Percentiles rank a stretch among this genome's conserved stretches.
Conservation (phyloP, 176 grass and related monocot genomes). For the Rhynchospora breviuscula region DNA sequence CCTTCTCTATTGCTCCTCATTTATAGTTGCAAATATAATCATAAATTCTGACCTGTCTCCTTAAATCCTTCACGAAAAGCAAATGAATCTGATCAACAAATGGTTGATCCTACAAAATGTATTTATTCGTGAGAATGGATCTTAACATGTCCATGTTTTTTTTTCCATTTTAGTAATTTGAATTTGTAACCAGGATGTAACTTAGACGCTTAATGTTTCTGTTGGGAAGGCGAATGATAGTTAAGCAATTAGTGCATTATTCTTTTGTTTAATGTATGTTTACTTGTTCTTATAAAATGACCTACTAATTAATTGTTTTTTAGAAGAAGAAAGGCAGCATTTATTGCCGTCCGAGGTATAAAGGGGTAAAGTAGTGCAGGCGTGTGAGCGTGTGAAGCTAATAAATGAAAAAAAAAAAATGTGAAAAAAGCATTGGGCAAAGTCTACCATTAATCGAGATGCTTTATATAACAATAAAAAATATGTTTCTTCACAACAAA, state of each 20-base stretch:
- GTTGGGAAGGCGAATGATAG: background rate
- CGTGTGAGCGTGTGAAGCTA: background rate
- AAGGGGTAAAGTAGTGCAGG: no score
- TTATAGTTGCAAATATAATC: background rate
- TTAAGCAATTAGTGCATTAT: background rate
- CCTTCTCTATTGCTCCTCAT: background rate
- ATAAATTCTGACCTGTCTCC: constrained; percentile 1
- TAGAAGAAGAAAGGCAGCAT: background rate
- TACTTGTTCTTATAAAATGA: background rate
- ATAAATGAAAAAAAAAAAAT: background rate
- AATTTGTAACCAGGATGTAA: background rate
- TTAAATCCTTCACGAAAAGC: background rate
- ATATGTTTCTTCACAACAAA: no score
- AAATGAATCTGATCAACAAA: constrained; percentile 8
- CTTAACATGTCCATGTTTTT: background rate
- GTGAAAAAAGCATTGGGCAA: background rate
- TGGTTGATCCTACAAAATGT: background rate
- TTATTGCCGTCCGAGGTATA: background rate
- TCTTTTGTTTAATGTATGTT: background rate
- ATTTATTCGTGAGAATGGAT: background rate
- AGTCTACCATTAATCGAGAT: background rate
- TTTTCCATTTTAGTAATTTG: constrained; percentile 2
- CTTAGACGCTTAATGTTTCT: background rate
- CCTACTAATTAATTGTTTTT: background rate
- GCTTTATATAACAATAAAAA: background rate